Conservation (phyloP, 2,329 filamentous ascomycete species). For the Byssoonygena ceratinophila region DNA sequence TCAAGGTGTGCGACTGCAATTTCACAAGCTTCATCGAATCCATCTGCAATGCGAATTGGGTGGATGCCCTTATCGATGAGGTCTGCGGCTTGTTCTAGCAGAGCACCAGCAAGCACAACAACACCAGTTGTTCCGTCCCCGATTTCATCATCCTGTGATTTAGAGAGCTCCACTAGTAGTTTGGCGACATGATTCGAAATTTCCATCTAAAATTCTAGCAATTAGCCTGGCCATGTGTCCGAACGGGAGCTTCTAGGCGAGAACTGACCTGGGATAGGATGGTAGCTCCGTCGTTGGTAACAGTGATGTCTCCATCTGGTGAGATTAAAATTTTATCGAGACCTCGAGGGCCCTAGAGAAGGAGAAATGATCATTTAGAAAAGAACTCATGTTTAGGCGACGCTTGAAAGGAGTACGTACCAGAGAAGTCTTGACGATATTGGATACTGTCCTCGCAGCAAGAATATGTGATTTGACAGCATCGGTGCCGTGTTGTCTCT, state of each 20-base stretch:
- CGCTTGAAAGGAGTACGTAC: constrained; percentile 32
- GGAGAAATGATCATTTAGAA: too few species aligned
- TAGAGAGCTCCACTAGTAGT: constrained; percentile 89
- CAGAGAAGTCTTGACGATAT: constrained; percentile 93
- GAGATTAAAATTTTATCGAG: constrained; percentile 99
- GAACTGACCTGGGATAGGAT: constrained; percentile 63
- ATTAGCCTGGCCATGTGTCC: constrained; percentile 3
- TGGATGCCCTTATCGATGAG: constrained; percentile 99
- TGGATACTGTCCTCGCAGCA: constrained; percentile 87
- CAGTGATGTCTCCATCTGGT: constrained; percentile 95
- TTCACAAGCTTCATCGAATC: constrained; percentile 95
- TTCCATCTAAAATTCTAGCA: constrained; percentile 61
- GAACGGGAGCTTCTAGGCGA: constrained; percentile 11
- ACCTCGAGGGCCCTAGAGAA: constrained; percentile 64
- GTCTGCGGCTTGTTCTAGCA: constrained; percentile 92
- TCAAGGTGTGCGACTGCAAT: constrained; percentile 89
- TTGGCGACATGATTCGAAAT: constrained; percentile 98
- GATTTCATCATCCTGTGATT: constrained; percentile 98
- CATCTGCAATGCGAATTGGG: constrained; percentile 95
- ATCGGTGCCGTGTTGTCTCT: constrained; percentile 89
- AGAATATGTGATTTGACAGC: constrained; percentile 98
- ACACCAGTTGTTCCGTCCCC: constrained; percentile 97
- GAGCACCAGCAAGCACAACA: constrained; percentile 84
- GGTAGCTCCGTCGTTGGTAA: constrained; percentile 97
- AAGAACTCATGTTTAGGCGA: too few species aligned